These are phyloP conservation scores for Penicillium sp. DNA, from an alignment of 2,329 filamentous ascomycete genomes.

Conservation along the genomic window DNA sequence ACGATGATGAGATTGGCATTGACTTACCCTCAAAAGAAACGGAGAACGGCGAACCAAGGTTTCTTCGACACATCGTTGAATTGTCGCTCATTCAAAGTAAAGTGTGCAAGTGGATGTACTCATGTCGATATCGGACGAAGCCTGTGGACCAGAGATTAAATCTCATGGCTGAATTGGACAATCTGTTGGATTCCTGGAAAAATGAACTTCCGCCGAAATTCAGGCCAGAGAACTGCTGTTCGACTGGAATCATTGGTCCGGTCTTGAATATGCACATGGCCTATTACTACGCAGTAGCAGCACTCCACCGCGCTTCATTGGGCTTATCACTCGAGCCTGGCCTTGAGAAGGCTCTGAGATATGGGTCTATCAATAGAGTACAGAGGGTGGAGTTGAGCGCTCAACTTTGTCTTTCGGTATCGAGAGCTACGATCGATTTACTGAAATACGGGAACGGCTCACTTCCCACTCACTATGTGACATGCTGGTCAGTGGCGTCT, in stretches of 20 bases:
- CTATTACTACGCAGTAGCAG: not conserved
- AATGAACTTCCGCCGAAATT: not conserved
- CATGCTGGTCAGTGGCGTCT: too few relatives aligned
- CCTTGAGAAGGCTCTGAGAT: not conserved
- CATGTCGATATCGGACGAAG: not conserved
- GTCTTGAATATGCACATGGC: not conserved
- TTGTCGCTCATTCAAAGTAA: not conserved
- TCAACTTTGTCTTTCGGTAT: not conserved
- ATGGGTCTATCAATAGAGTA: not conserved
- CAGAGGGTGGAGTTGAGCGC: not conserved
- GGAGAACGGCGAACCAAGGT: not conserved
- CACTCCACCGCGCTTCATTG: not conserved
- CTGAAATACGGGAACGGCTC: not conserved
- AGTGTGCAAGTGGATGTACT: not conserved
- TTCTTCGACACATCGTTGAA: not conserved
- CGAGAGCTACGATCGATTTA: not conserved
- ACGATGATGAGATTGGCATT: not conserved
- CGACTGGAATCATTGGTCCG: too few relatives aligned
- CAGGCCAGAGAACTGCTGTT: not conserved
- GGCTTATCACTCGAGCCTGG: not conserved
- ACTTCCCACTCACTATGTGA: not conserved
- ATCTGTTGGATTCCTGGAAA: not conserved
- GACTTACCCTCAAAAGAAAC: not conserved
- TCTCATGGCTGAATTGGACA: not conserved
- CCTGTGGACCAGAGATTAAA: not conserved